Evolutionary conservation across 2,329 filamentous ascomycete genomes (phyloP), one percentile per base, ranked within the genome.

Genomic region (Fusarium setosum): DNA sequence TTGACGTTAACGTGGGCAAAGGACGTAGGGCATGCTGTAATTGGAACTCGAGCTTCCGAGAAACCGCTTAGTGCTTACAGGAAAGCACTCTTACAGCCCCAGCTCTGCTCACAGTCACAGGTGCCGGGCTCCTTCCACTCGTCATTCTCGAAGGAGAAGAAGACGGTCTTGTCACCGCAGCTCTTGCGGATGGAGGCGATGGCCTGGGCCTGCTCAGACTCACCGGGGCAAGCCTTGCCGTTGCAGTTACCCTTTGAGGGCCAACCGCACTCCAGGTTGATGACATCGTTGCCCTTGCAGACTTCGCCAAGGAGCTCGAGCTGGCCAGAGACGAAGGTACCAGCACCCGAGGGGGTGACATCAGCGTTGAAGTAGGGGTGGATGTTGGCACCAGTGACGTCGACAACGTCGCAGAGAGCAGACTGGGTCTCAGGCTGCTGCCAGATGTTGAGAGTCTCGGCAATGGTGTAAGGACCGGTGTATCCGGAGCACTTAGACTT

Each of bases 231-330:
- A 59, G 94, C 94, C 18, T 75, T 75, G 61, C 92, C 93, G 81
- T 96, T 95, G 81, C 87, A 79, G 26, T 78, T 72, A 75, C 94
- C 94, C 8, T 76, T 69, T 53, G 83, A 89, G 67, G 95, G 95
- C 94, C 94, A 98, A 73, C 95, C 95, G 57, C 91, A 92, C 89
- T 98, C 95, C 71, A 96, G 85, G 82, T 95, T 93, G 83, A 93
- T 88, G 69, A 90, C 90, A 34, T 87, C 81, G 83, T 92, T 92
- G 76, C 86, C 86, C 37, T 83, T 77, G 87, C 95, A 98, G 71
- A 93, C 82, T 42, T 78, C 76, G 76, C 88, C 81, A 65, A 97
- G 89, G 67, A 92, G 83, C 44, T 88, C 81, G 67, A 97, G 87
- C 85, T 97, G 90, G 72, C 83, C 75, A 68, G 84, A 81, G 72